Evolutionary conservation across 2,329 filamentous ascomycete species (phyloP), one percentile per base, ranked within the genome.

Genomic region (Aspergillus ruber): DNA sequence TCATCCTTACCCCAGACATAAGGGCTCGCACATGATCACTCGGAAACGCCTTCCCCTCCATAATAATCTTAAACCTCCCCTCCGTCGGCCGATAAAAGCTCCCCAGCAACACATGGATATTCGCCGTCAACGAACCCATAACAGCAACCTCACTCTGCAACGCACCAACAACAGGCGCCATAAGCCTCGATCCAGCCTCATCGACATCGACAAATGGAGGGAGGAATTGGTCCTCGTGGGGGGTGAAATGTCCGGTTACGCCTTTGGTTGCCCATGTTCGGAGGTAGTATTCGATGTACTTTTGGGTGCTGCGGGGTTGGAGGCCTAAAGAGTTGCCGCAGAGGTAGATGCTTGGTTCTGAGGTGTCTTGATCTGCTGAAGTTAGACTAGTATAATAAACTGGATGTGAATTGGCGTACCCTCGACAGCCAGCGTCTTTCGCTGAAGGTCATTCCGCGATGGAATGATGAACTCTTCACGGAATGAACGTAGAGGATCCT

Each of bases 1-100:
- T 44, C 35, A 50, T 46, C 39, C 17, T 5, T 42, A 7, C 20
- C 6, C 38, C 36, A 17, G 46, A 38, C 25, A 43, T 46, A 5
- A 20, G 21, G 20, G 23, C 3, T 61, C 77, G 57, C 74, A 84
- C 83, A 67, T 88, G 85, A 62, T 95, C 90, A 65, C 86, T 90
- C 0, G 90, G 90, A 57, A 95, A 95, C 0, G 90, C 88, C 62
- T 90, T 90, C 68, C 86, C 88, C 67, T 95, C 89, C n/a, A 91
- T 76, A 45, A 94, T 85, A 53, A 95, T 85, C 72, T 91, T 93
- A 71, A 85, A 85, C 35, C 70, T 76, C 61, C 78, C 72, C 42
- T 72, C 68, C 0, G 77, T 85, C 0, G 88, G 88, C 45, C 73
- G 76, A 70, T 91, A 95, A 70, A 95, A 94, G 68, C 85, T 88